A percentile compares a stretch with the other conserved stretches of the same genome.
Conservation (phyloP, 371 early-diverging fungal species). For the Mucor sp. region DNA sequence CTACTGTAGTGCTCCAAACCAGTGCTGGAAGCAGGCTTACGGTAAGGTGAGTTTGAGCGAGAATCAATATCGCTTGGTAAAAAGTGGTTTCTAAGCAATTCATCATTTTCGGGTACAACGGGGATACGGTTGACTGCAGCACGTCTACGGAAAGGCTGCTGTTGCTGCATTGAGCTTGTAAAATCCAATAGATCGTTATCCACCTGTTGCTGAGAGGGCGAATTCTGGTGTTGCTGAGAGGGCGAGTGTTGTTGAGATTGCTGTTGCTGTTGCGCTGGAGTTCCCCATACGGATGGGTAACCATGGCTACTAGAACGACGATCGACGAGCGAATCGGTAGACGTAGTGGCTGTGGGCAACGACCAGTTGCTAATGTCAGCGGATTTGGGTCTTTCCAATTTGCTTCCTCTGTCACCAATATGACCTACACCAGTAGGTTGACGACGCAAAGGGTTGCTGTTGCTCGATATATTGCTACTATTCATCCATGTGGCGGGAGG, state of each 20-base stretch:
- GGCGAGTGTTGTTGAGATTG: conserved; percentile 14
- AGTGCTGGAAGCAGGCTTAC: conserved; percentile 5
- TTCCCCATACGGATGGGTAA: conserved; percentile 46
- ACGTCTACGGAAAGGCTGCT: conserved; percentile 37
- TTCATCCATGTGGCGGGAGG: conserved; percentile 17
- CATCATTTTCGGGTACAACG: conserved; percentile 55
- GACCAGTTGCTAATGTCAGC: conserved; percentile 71
- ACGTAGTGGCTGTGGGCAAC: conserved; percentile 24
- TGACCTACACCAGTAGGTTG: conserved; percentile 20
- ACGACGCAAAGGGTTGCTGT: conserved; percentile 3
- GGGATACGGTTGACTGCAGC: conserved; percentile 53
- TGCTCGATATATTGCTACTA: not conserved
- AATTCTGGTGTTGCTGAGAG: conserved; percentile 1
- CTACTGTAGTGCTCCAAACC: conserved; percentile 19
- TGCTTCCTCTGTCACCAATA: conserved; percentile 29
- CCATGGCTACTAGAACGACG: conserved; percentile 35
- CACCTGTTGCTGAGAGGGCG: not conserved
- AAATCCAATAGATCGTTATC: conserved; percentile 32
- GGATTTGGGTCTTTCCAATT: conserved; percentile 55
- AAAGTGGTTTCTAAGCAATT: conserved; percentile 28
- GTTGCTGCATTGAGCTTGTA: conserved; percentile 27
- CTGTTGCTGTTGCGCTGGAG: conserved; percentile 7
- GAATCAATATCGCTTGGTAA: not conserved
- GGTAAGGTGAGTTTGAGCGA: conserved; percentile 7
- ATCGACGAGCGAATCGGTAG: conserved; percentile 16